Evolutionary conservation across 768 basidiomycete species (phyloP).

Genomic region (Postia placenta): DNA sequence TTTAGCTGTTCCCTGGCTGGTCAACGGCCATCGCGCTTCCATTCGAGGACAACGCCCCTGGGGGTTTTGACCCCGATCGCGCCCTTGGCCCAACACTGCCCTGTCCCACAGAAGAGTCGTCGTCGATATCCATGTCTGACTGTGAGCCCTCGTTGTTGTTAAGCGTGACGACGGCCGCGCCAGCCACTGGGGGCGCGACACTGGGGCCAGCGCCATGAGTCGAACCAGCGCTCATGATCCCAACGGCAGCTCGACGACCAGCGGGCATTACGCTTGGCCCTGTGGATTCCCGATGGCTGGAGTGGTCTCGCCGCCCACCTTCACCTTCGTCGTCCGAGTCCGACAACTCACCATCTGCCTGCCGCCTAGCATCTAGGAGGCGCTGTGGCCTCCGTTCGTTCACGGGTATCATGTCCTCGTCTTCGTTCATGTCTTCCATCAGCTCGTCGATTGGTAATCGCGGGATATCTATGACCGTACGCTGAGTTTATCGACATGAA

Average conservation of each 20-base stretch:
- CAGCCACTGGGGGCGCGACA: constrained; percentile 37
- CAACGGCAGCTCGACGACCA: constrained; percentile 48
- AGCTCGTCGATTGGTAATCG: constrained; percentile 75
- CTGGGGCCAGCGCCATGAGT: constrained; percentile 76
- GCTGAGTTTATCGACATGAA: too few relatives aligned
- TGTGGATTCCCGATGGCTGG: constrained; percentile 44
- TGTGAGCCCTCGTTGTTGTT: constrained; percentile 6
- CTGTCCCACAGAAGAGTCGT: constrained; percentile 15
- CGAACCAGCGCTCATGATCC: constrained; percentile 63
- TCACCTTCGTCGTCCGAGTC: constrained; percentile 98
- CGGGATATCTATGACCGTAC: constrained; percentile 66
- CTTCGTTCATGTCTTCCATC: constrained; percentile 74
- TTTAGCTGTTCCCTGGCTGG: background rate
- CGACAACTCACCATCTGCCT: constrained; percentile 84
- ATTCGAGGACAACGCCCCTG: background rate
- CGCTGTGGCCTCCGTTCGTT: constrained; percentile 73
- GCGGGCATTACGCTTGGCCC: constrained; percentile 28
- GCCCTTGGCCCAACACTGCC: constrained; percentile 1
- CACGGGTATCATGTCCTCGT: constrained; percentile 76
- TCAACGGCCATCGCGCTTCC: constrained; percentile 12
- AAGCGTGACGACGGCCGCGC: constrained; percentile 15
- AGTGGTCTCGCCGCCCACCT: constrained; percentile 71
- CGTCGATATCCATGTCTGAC: constrained; percentile 30
- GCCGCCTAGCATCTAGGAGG: constrained; percentile 74
- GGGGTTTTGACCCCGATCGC: constrained; percentile 2